Conservation (phyloP, 495 filamentous ascomycete genomes). For the Sordaria brevicollis region DNA sequence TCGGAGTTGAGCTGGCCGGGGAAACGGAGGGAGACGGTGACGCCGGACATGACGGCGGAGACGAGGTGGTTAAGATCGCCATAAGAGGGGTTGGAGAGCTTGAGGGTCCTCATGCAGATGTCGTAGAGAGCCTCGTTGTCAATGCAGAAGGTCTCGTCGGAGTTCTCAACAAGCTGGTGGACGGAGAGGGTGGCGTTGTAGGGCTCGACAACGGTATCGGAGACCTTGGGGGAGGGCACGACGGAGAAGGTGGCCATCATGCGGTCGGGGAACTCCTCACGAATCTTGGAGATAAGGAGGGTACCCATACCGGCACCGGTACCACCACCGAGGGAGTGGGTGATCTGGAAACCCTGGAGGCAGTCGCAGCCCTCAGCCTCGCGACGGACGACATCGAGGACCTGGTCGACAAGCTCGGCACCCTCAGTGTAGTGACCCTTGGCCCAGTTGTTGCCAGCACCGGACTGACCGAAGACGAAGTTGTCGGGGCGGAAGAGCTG, state of each 20-base stretch:
- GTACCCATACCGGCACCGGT: constrained; percentile 99
- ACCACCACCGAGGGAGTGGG: constrained; percentile 99
- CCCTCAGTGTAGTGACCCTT: constrained; percentile 99
- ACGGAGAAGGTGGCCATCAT: constrained; percentile 99
- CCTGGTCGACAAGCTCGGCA: constrained; percentile 96
- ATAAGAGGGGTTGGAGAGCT: constrained; percentile 96
- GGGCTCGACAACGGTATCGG: constrained; percentile 98
- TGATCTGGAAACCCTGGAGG: constrained; percentile 99
- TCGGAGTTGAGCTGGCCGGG: constrained; percentile 99
- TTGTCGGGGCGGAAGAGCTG: constrained; percentile 99
- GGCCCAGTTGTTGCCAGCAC: constrained; percentile 99
- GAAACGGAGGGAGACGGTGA: constrained; percentile 98
- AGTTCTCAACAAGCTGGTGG: constrained; percentile 99
- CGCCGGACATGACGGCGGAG: constrained; percentile 99
- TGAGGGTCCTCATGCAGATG: constrained; percentile 99
- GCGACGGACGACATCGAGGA: constrained; percentile 96
- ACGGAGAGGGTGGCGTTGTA: constrained; percentile 99
- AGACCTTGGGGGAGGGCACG: constrained; percentile 98
- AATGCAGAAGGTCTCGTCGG: constrained; percentile 99
- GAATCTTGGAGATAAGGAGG: constrained; percentile 99
- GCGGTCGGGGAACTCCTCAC: constrained; percentile 99
- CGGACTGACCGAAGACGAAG: constrained; percentile 99
- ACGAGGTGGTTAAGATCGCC: constrained; percentile 99
- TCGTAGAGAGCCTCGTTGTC: constrained; percentile 99
- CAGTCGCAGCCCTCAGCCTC: constrained; percentile 99